Base-by-base conservation (phyloP, 2,329 filamentous ascomycete species). In the Cercospora sojina region DNA sequence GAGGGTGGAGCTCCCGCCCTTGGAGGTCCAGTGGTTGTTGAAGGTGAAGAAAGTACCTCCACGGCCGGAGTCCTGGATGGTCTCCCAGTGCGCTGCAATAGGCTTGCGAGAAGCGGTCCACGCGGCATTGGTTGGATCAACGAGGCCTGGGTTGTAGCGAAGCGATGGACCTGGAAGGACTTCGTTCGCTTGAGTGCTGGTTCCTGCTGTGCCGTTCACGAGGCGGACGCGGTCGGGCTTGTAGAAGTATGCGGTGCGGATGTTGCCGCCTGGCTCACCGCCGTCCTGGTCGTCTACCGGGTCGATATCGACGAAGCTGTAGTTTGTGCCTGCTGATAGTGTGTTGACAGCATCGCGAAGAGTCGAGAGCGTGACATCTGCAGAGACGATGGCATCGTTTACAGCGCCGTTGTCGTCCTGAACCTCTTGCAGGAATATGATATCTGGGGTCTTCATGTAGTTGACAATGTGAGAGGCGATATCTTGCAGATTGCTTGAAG, bases 181-280 rank as follows among this genome's bases (percentile, higher is more conserved):
- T 67, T 83, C 81, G 67, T 86, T 88, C 13, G 83, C 84, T 32
- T 87, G 83, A 1, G 80, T 81, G 49, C 83, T 78, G 47, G 79
- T 80, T 55, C 89, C 89, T 0, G 82, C 83, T 74, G 85, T 87
- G 59, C 84, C 81, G 67, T 87, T 84, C 73, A 83, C 83, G n/a
- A 91, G 84, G 57, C 83, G 81, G 53, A 92, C 74, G 3, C 86
- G 76, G 18, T 83, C 80, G 0, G 88, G 82, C 43, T 88, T 86
- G 83, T 90, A 92, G 10, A 92, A 81, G 78, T 90, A 92, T 0
- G 88, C 89, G 56, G 82, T 81, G 53, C 89, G 89, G 77, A 92
- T 91, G 80, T 92, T 91, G 41, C 88, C 89, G 13, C 90, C 89
- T 1, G 88, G 86, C 67, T 86, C 79, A 35, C 90, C 90, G 65